Evolutionary conservation across 2,329 filamentous ascomycete species (phyloP).

Genomic region (Rachicladosporium sp.): DNA sequence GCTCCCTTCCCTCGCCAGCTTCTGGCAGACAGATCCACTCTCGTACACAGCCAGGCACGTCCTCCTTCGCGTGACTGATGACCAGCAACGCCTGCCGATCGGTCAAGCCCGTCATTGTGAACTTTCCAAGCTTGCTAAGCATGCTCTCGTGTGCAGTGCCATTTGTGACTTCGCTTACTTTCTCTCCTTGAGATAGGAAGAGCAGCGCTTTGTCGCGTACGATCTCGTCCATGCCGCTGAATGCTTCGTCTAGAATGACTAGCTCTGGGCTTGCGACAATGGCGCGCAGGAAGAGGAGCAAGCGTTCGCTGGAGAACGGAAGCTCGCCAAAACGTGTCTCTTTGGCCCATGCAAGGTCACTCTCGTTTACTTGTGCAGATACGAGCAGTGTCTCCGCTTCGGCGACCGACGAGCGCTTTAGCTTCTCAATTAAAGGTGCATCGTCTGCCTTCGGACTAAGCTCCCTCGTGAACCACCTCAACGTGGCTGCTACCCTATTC

Average conservation of each 20-base stretch:
- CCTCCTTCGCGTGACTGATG: slow-evolving; percentile 81
- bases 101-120: slow-evolving; percentile 50
- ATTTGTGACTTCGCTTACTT: slow-evolving; percentile 5
- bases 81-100: slow-evolving; percentile 73
- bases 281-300: slow-evolving; percentile 62
- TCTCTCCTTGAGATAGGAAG: slow-evolving; percentile 51
- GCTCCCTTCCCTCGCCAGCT: slow-evolving; percentile 47
- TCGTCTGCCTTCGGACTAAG: slow-evolving; percentile 43
- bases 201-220: slow-evolving; percentile 77
- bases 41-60: slow-evolving; percentile 71
- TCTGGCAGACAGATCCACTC: slow-evolving; percentile 82
- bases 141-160: too few species aligned
- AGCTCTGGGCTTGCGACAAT: slow-evolving; percentile 34
- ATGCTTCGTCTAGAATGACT: slow-evolving; percentile 39
- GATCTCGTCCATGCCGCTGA: slow-evolving; percentile 38
- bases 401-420: not conserved
- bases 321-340: slow-evolving; percentile 58
- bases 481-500: slow-evolving; percentile 52
- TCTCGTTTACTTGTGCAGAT: slow-evolving; percentile 4
- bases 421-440: too few species aligned
- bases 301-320: slow-evolving; percentile 70
- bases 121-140: slow-evolving; percentile 24
- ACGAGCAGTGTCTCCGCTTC: too few species aligned
- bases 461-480: slow-evolving; percentile 68
- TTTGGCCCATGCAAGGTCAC: slow-evolving; percentile 50